phyloP scores from a whole-genome alignment of 768 basidiomycete species.

The Amanita brunnescens region DNA sequence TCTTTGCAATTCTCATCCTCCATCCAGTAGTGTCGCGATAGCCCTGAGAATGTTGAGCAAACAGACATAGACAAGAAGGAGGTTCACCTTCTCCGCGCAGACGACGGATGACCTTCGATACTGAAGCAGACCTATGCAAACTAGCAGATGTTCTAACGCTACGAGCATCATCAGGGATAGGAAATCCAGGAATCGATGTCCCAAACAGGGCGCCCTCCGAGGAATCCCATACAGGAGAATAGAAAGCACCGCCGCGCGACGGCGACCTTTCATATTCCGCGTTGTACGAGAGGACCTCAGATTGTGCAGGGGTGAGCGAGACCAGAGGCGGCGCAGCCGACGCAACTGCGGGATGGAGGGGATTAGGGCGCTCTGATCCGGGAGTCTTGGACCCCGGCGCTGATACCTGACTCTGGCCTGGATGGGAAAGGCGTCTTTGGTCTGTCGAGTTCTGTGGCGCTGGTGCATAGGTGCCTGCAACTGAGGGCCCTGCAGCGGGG shows the following conservation, averaged over 20 bases:
- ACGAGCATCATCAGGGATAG: slow-evolving; percentile 84
- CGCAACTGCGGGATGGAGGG: slow-evolving; percentile 44
- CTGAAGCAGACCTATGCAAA: slow-evolving; percentile 68
- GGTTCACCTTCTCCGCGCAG: slow-evolving; percentile 79
- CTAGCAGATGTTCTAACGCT: slow-evolving; percentile 73
- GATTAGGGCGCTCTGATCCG: slow-evolving; percentile 47
- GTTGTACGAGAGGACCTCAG: slow-evolving; percentile 65
- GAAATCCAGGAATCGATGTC: slow-evolving; percentile 84
- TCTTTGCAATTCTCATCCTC: slow-evolving; percentile 93
- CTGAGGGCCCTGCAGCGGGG: slow-evolving; percentile 26
- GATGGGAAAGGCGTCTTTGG: slow-evolving; percentile 49
- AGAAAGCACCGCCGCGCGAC: slow-evolving; percentile 39
- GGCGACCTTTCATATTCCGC: slow-evolving; percentile 55
- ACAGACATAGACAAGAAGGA: slow-evolving; percentile 9
- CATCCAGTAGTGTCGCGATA: slow-evolving; percentile 98
- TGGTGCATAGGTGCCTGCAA: slow-evolving; percentile 22
- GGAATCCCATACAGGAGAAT: slow-evolving; percentile 46
- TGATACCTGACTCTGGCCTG: slow-evolving; percentile 37
- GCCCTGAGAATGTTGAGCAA: slow-evolving; percentile 33
- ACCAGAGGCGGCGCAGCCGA: slow-evolving; percentile 74
- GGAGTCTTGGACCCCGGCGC: slow-evolving; percentile 38
- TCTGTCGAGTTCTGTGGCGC: slow-evolving; percentile 27
- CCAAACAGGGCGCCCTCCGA: slow-evolving; percentile 52
- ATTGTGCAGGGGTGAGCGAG: slow-evolving; percentile 78
- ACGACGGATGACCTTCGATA: slow-evolving; percentile 85